phyloP scores from a whole-genome alignment of 2,329 filamentous ascomycete genomes.

The Colletotrichum tabaci region DNA sequence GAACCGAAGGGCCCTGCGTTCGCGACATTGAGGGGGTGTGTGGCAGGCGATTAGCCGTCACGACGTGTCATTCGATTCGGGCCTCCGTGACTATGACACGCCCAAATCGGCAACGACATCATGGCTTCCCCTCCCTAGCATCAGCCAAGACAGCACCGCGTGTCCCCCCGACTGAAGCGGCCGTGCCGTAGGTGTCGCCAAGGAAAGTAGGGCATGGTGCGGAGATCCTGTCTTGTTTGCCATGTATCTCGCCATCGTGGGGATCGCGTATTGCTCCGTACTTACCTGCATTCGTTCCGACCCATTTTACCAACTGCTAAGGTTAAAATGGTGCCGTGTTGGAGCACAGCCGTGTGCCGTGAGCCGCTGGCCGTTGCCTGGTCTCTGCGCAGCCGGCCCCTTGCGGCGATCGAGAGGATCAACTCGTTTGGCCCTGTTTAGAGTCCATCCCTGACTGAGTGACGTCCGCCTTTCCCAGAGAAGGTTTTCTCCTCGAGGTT shows the following conservation, averaged over 20 bases:
- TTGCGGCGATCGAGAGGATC: constrained; percentile 31
- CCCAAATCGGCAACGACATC: background rate
- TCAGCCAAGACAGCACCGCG: constrained; percentile 16
- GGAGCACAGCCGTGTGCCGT: constrained; percentile 20
- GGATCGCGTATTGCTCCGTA: constrained; percentile 10
- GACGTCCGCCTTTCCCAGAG: constrained; percentile 2
- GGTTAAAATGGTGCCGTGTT: constrained; percentile 23
- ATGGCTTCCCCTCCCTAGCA: background rate
- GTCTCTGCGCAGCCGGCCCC: constrained; percentile 8
- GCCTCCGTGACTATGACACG: background rate
- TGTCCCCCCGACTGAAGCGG: background rate
- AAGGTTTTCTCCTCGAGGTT: constrained; percentile 36
- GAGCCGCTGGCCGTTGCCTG: background rate
- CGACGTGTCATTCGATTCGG: background rate
- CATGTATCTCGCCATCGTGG: background rate
- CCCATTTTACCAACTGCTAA: constrained; percentile 6
- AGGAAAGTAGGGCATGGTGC: background rate
- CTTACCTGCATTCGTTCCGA: background rate
- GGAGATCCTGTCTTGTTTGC: background rate
- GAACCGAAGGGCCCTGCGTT: constrained; percentile 26
- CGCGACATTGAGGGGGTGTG: background rate
- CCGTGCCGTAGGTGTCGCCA: background rate
- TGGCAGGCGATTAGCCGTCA: constrained; percentile 23
- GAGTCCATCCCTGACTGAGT: constrained; percentile 15
- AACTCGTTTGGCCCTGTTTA: constrained; percentile 28